These are phyloP conservation scores for Glarea lozoyensis DNA, from an alignment of 495 filamentous ascomycete species.

Conservation along the genomic window DNA sequence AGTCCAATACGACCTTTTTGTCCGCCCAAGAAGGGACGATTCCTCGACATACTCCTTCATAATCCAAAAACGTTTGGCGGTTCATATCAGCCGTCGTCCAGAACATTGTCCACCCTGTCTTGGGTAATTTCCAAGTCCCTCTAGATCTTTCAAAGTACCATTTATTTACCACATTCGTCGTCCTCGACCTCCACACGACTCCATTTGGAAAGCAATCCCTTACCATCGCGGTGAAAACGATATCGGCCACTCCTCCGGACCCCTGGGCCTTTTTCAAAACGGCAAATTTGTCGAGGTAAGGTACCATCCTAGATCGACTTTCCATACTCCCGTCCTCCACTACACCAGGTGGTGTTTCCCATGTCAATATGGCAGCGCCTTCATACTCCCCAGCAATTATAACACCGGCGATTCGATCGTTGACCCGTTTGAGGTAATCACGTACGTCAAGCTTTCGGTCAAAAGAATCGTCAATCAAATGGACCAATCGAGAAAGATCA, in stretches of 20 bases:
- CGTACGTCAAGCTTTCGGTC: conserved; percentile 71
- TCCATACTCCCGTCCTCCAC: conserved; percentile 41
- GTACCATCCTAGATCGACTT: conserved; percentile 54
- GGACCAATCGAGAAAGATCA: conserved; percentile 70
- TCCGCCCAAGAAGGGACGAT: conserved; percentile 83
- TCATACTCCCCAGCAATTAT: conserved; percentile 97
- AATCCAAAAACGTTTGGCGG: conserved; percentile 58
- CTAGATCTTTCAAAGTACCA: conserved; percentile 90
- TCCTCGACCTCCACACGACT: conserved; percentile 73
- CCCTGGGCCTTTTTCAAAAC: conserved; percentile 84
- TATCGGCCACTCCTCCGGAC: conserved; percentile 84
- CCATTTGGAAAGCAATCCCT: conserved; percentile 73
- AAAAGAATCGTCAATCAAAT: conserved; percentile 94
- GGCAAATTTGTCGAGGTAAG: conserved; percentile 97
- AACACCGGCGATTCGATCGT: conserved; percentile 71
- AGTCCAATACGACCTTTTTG: conserved; percentile 53
- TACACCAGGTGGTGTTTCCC: conserved; percentile 68
- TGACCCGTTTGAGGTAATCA: conserved; percentile 71
- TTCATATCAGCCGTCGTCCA: conserved; percentile 72
- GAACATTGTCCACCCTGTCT: conserved; percentile 89
- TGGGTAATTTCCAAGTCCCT: conserved; percentile 71
- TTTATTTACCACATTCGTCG: conserved; percentile 80
- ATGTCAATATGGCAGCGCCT: conserved; percentile 89
- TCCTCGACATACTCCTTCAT: conserved; percentile 69
- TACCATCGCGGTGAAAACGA: conserved; percentile 94